Conservation (phyloP, 805 yeast genomes). For the Barnettozyma botsteinii region DNA sequence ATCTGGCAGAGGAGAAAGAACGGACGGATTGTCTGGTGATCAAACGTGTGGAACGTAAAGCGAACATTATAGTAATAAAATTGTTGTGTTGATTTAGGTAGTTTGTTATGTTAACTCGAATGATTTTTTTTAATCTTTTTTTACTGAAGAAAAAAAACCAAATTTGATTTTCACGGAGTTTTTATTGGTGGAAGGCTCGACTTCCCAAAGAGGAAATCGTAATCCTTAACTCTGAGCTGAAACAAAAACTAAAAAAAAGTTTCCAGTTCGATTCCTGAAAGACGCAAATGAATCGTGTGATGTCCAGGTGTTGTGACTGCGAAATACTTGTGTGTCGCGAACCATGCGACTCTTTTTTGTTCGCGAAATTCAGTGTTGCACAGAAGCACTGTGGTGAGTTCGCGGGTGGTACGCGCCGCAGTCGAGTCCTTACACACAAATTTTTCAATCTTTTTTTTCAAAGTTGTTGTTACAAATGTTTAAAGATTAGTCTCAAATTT, state of each 20-base stretch:
- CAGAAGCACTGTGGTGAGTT: slow-evolving; percentile 3
- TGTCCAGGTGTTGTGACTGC: slow-evolving; percentile 12
- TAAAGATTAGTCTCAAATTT: slow-evolving; percentile 7
- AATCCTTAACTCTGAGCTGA: too few species aligned
- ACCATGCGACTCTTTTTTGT: slow-evolving; percentile 1
- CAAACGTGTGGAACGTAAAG: slow-evolving; percentile 31
- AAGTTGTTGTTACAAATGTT: not conserved
- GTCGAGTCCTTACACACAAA: not conserved
- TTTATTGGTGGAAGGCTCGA: slow-evolving; percentile 20
- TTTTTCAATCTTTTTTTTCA: slow-evolving; percentile 1
- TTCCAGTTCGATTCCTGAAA: slow-evolving; percentile 8
- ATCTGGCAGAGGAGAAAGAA: slow-evolving; percentile 29
- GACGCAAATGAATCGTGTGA: not conserved
- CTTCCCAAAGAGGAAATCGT: slow-evolving; percentile 14
- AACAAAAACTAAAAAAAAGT: not conserved
- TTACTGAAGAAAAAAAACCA: not conserved
- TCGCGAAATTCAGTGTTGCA: slow-evolving; percentile 1
- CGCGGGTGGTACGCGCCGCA: slow-evolving; percentile 4
- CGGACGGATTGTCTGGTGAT: slow-evolving; percentile 29
- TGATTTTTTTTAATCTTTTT: slow-evolving; percentile 16
- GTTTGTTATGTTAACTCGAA: slow-evolving; percentile 16
- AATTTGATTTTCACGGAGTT: slow-evolving; percentile 12
- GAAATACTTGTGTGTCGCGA: not conserved
- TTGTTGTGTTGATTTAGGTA: not conserved
- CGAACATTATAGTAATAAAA: slow-evolving; percentile 25